Conservation (phyloP, 106 monocot species). For the Phalaenopsis equestris region DNA sequence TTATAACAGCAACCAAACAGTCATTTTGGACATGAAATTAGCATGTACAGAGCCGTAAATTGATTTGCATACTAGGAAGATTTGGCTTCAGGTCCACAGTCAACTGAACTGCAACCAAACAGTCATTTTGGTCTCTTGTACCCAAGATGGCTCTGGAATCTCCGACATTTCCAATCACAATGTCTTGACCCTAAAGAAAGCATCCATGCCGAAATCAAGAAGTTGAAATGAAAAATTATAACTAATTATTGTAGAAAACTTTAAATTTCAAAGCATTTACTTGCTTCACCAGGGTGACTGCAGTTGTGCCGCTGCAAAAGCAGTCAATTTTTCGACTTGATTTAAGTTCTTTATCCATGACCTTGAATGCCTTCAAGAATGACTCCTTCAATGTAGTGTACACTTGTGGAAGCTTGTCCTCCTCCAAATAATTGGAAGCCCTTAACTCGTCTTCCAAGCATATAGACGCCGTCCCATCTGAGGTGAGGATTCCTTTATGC, state of each 20-base stretch:
- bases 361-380: constrained; percentile 75
- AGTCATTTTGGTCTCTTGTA: constrained; percentile 27
- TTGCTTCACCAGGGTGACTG: constrained; percentile 80
- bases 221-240: neutral
- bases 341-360: constrained; percentile 90
- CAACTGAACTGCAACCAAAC: constrained; percentile 30
- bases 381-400: constrained; percentile 57
- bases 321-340: constrained; percentile 68
- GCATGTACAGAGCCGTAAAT: neutral
- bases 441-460: constrained; percentile 7
- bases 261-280: constrained; percentile 18
- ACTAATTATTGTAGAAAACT: neutral
- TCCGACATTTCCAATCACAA: constrained; percentile 25
- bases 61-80: constrained; percentile 31
- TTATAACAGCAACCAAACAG: neutral
- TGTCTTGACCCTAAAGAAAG: constrained; percentile 16
- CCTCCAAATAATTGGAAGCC: constrained; percentile 10
- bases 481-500: constrained; percentile 41
- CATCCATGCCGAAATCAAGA: neutral
- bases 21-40: neutral
- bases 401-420: constrained; percentile 63
- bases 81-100: constrained; percentile 42
- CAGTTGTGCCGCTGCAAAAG: constrained; percentile 89
- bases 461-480: constrained; percentile 39
- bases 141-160: constrained; percentile 27